phyloP scores from a whole-genome alignment of 352 stramenopile species.

The Globisporangium spiculum region DNA sequence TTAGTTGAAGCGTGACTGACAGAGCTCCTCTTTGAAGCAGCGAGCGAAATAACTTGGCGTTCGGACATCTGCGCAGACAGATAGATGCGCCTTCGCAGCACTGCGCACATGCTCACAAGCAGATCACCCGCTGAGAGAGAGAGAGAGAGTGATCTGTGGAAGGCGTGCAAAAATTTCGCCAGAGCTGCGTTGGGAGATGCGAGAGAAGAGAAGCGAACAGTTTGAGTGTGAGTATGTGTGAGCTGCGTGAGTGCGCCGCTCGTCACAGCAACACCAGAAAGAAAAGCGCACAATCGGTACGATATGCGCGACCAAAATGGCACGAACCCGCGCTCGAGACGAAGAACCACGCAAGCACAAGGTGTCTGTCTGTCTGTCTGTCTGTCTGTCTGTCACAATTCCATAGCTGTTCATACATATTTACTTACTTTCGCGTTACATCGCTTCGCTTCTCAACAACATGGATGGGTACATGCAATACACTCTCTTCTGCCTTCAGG shows the following conservation, averaged over 20 bases:
- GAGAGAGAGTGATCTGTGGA: neutral
- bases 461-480: too few species aligned
- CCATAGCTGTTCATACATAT: constrained; percentile 4
- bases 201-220: neutral
- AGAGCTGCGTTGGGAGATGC: neutral
- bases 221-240: neutral
- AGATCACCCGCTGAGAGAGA: neutral
- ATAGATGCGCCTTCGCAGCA: neutral
- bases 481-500: too few species aligned
- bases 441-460: neutral
- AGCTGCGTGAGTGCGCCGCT: neutral
- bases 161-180: neutral
- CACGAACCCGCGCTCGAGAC: too few species aligned
- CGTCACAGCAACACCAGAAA: neutral
- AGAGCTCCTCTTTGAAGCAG: neutral
- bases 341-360: neutral
- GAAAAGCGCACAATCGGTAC: neutral
- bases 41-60: neutral
- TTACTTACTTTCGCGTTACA: constrained; percentile 5
- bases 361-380: neutral
- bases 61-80: neutral
- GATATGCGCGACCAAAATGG: neutral
- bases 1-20: neutral
- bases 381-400: neutral
- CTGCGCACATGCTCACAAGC: neutral